Base-by-base conservation (phyloP, 2,329 filamentous ascomycete species). In the Aureobasidium sp. region DNA sequence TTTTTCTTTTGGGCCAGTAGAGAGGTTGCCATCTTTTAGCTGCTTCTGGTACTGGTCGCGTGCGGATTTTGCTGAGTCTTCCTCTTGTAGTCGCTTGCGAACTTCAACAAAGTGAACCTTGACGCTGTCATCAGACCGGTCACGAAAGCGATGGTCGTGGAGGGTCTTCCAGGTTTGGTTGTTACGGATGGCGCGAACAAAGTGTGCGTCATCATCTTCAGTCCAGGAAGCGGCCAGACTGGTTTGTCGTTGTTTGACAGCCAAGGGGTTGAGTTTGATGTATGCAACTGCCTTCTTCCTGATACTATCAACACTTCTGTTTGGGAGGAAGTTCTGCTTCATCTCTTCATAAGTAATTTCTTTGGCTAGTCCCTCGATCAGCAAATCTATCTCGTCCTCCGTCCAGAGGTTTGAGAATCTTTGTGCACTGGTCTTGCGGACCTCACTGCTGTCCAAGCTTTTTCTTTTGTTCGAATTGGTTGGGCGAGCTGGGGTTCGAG, bases 1-100 rank as follows among this genome's bases (percentile, higher is more conserved):
- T n/a, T 55, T 60, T 29, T 63, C 59, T 10, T 47, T 39, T 2
- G 61, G 27, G 2, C 47, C 53, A 32, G 61, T 63, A 5, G 64
- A 63, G 9, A 27, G 46, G 1, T 12, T 29, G 13, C 64, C 64
- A 15, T 52, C 12, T 27, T 29, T n/a, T 6, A 48, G 24, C 44
- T 56, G 61, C n/a, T 59, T 20, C 29, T 52, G 24, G 29, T 34
- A 15, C 8, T 46, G 34, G 32, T 20, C 37, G 17, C 50, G 41
- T 8, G 46, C 20, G 36, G 24, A 36, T 24, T 37, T 48, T 3
- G 26, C 46, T 5, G 20, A 15, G 6, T 62, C 51, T n/a, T 62
- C 60, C 15, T 24, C 39, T 39, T 56, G 39, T 29, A 62, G 32
- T 7, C 51, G 48, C 13, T 47, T 24, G 13, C 51, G 32, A 12